Conservation (phyloP, 495 filamentous ascomycete species). For the Cairneyella variabilis region DNA sequence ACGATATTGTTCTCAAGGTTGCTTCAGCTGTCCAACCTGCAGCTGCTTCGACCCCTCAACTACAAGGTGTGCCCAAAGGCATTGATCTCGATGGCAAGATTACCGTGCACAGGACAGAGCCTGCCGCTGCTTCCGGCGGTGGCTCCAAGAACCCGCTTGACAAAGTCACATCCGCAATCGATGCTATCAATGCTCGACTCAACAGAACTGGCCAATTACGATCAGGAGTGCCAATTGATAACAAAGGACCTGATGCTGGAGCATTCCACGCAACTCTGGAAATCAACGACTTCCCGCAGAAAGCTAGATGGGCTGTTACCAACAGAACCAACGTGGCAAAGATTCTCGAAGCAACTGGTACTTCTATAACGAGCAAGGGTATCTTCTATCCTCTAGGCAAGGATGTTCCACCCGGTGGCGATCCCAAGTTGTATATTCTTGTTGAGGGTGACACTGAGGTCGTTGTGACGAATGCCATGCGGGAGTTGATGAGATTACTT, state of each 20-base stretch:
- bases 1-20: slow-evolving; percentile 60
- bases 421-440: slow-evolving; percentile 92
- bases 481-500: slow-evolving; percentile 80
- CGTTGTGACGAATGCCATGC: slow-evolving; percentile 86
- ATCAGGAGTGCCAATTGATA: slow-evolving; percentile 93
- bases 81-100: slow-evolving; percentile 67
- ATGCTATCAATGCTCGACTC: slow-evolving; percentile 80
- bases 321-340: slow-evolving; percentile 99
- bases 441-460: slow-evolving; percentile 97
- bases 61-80: slow-evolving; percentile 55
- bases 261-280: slow-evolving; percentile 96
- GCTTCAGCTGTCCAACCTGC: slow-evolving; percentile 60
- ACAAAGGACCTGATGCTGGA: slow-evolving; percentile 95
- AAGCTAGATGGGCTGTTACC: slow-evolving; percentile 97
- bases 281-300: slow-evolving; percentile 99
- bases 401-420: slow-evolving; percentile 64
- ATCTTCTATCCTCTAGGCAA: slow-evolving; percentile 83
- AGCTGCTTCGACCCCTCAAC: slow-evolving; percentile 35
- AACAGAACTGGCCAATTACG: slow-evolving; percentile 82
- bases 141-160: slow-evolving; percentile 69
- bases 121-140: slow-evolving; percentile 37
- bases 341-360: slow-evolving; percentile 91
- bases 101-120: slow-evolving; percentile 72
- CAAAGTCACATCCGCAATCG: slow-evolving; percentile 79
- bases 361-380: slow-evolving; percentile 96